These are phyloP conservation scores for Phytophthora pseudosyringae DNA, from an alignment of 352 stramenopile species.

Conservation along the genomic window DNA sequence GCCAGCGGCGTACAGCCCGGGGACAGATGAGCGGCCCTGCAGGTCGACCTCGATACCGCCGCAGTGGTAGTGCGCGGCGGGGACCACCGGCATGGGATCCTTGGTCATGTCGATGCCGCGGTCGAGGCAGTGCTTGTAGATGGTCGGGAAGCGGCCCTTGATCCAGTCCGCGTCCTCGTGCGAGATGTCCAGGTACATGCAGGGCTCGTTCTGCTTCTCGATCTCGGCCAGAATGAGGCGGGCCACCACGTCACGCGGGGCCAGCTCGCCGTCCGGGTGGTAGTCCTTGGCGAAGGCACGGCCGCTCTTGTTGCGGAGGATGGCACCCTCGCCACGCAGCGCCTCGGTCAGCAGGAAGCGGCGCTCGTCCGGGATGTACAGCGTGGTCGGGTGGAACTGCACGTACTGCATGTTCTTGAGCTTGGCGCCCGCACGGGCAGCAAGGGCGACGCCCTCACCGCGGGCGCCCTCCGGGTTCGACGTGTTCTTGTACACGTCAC, in stretches of 20 bases:
- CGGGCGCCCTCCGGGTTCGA: conserved; percentile 91
- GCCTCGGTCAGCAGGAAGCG: conserved; percentile 95
- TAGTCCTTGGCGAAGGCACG: conserved; percentile 93
- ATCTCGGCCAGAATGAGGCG: conserved; percentile 93
- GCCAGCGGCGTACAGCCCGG: conserved; percentile 90
- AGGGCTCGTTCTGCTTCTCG: conserved; percentile 78
- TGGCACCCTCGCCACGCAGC: conserved; percentile 91
- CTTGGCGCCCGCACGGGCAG: conserved; percentile 69
- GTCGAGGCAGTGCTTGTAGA: conserved; percentile 81
- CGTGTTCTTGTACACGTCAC: conserved; percentile 95
- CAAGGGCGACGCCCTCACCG: conserved; percentile 81
- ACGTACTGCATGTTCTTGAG: conserved; percentile 96
- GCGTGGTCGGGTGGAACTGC: conserved; percentile 96
- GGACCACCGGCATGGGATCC: conserved; percentile 90
- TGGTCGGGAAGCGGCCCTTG: conserved; percentile 84
- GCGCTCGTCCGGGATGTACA: conserved; percentile 91
- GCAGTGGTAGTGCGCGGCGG: conserved; percentile 95
- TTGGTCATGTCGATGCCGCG: conserved; percentile 93
- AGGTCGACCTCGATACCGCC: conserved; percentile 92
- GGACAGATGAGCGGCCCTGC: conserved; percentile 80
- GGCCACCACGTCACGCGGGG: conserved; percentile 93
- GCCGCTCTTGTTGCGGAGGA: conserved; percentile 81
- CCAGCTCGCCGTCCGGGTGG: conserved; percentile 92
- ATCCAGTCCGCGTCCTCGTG: conserved; percentile 91
- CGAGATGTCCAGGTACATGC: conserved; percentile 94